Conservation (phyloP, 768 basidiomycete species). For the Saitozyma podzolica region DNA sequence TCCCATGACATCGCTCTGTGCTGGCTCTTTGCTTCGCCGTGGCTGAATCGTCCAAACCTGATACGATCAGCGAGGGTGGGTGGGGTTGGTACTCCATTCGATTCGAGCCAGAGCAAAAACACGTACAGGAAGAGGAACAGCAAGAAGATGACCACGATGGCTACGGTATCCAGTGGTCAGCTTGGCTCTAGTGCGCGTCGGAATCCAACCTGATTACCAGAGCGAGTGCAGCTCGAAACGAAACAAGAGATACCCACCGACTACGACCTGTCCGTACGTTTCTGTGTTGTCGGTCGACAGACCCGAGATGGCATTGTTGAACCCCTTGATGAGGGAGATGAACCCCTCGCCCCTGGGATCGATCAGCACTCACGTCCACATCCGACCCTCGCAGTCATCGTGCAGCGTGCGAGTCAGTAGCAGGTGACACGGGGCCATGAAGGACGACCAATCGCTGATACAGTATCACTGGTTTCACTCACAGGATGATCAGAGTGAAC, state of each 20-base stretch:
- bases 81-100: no score
- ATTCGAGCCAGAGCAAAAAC: no score
- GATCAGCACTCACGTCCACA: background rate
- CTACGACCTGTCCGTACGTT: conserved; percentile 34
- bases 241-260: conserved; percentile 12
- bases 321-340: conserved; percentile 32
- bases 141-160: conserved; percentile 32
- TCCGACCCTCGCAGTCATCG: background rate
- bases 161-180: conserved; percentile 4
- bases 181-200: background rate
- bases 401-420: background rate
- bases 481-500: conserved; percentile 43
- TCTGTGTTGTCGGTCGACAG: conserved; percentile 17
- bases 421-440: background rate
- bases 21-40: conserved; percentile 12
- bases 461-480: background rate
- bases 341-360: conserved; percentile 40
- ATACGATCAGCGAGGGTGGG: no score
- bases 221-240: background rate
- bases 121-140: conserved; percentile 29
- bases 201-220: background rate
- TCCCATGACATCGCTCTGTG: conserved; percentile 28
- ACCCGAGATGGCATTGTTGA: conserved; percentile 33
- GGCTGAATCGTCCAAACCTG: conserved; percentile 21
- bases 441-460: no score